Evolutionary conservation across 192 early-diverging fungal genomes (phyloP).

Genomic region (Coemansia umbellata): DNA sequence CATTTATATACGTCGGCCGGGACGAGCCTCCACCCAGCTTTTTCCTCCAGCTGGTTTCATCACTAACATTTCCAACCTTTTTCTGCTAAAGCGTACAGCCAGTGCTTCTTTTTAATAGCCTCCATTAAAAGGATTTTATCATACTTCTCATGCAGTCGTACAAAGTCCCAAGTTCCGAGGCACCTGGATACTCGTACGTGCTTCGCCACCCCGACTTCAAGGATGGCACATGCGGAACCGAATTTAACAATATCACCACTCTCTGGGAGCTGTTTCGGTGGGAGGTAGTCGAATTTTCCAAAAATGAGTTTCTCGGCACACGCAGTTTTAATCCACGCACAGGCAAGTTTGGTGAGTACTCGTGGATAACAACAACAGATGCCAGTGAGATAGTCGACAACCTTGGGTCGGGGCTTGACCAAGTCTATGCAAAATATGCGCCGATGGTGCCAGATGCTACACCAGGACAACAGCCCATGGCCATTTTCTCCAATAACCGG

Average conservation of each 20-base stretch:
- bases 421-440: slow-evolving; percentile 54
- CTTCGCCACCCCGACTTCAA: slow-evolving; percentile 25
- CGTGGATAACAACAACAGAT: slow-evolving; percentile 58
- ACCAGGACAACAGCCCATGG: slow-evolving; percentile 48
- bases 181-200: slow-evolving; percentile 21
- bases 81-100: no score
- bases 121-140: no score
- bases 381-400: slow-evolving; percentile 53
- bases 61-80: no score
- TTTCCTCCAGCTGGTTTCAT: no score
- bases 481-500: slow-evolving; percentile 68
- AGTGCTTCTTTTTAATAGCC: no score
- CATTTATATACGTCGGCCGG: no score
- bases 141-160: slow-evolving; percentile 53
- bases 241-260: slow-evolving; percentile 23
- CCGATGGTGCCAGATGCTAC: neutral
- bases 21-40: no score
- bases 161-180: slow-evolving; percentile 30
- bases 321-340: neutral
- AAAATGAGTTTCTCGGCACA: slow-evolving; percentile 25
- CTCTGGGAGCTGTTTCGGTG: slow-evolving; percentile 25
- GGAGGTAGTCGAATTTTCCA: slow-evolving; percentile 9
- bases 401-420: slow-evolving; percentile 58
- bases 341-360: slow-evolving; percentile 12
- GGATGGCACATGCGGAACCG: slow-evolving; percentile 21